phyloP scores from a whole-genome alignment of 345 rosid genomes.

The Euphorbia peplus region DNA sequence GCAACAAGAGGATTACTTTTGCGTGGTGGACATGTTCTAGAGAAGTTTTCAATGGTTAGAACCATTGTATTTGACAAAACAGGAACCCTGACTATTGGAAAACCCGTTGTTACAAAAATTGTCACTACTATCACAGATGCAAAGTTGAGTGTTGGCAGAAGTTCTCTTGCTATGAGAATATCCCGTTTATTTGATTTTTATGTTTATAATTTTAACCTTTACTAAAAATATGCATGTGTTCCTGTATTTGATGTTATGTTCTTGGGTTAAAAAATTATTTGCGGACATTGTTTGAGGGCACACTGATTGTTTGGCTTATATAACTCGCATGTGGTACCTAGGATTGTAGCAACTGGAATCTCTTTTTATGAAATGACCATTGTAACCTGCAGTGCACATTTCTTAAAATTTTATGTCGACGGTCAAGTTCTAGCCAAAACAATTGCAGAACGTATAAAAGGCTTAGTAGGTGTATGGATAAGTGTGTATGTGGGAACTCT shows the following conservation, averaged over 20 bases:
- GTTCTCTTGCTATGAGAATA: background rate
- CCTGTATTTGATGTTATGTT: background rate
- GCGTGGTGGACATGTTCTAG: slow-evolving; percentile 87
- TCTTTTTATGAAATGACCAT: background rate
- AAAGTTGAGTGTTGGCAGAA: slow-evolving; percentile 47
- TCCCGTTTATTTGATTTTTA: background rate
- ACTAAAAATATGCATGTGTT: background rate
- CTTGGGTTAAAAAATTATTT: background rate
- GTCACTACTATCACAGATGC: slow-evolving; percentile 38
- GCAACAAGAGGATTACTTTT: slow-evolving; percentile 91
- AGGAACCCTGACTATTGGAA: slow-evolving; percentile 89
- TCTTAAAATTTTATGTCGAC: background rate
- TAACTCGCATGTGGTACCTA: background rate
- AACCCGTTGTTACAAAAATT: slow-evolving; percentile 78
- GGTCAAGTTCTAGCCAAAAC: background rate
- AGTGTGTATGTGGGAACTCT: background rate
- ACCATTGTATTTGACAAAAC: slow-evolving; percentile 89
- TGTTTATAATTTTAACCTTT: background rate
- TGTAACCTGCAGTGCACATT: background rate
- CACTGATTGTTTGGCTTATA: too few species aligned
- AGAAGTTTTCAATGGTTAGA: slow-evolving; percentile 80
- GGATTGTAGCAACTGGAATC: background rate
- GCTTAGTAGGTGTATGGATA: background rate
- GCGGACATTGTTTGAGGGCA: background rate
- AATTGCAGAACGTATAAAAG: background rate